phyloP scores from a whole-genome alignment of 768 basidiomycete genomes.

The Termitomyces sp. region DNA sequence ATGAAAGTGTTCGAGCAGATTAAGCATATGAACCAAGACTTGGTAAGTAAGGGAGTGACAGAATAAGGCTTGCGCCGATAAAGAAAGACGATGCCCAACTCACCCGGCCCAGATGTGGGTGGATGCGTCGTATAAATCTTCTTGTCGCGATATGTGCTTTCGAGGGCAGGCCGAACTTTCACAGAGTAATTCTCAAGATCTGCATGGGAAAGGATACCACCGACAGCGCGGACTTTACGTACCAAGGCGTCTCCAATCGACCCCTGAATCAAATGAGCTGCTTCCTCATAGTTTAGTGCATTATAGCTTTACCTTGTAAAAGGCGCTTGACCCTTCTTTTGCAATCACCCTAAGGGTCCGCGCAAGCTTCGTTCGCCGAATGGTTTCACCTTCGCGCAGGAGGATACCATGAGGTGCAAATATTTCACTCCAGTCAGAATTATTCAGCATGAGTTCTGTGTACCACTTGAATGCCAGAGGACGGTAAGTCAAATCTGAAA shows the following conservation, averaged over 20 bases:
- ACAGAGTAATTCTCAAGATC: conserved; percentile 73
- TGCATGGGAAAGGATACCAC: conserved; percentile 72
- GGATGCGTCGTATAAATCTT: conserved; percentile 82
- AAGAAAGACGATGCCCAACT: conserved; percentile 5
- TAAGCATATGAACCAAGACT: conserved; percentile 78
- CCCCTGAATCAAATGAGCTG: conserved; percentile 39
- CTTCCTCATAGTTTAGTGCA: conserved; percentile 6
- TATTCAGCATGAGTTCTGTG: conserved; percentile 50
- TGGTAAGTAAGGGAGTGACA: background rate
- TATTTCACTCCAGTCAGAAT: conserved; percentile 76
- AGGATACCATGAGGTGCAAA: conserved; percentile 77
- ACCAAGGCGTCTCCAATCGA: conserved; percentile 78
- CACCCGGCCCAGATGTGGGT: conserved; percentile 78
- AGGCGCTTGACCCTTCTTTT: conserved; percentile 67
- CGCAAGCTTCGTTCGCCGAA: conserved; percentile 72
- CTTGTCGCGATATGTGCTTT: conserved; percentile 28
- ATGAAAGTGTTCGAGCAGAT: conserved; percentile 78
- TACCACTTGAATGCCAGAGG: conserved; percentile 27
- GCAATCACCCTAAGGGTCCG: conserved; percentile 72
- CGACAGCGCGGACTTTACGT: conserved; percentile 59
- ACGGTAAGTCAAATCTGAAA: background rate
- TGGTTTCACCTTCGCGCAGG: conserved; percentile 67
- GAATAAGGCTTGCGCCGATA: background rate
- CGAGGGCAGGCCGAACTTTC: conserved; percentile 64
- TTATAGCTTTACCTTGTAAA: conserved; percentile 45